These are phyloP conservation scores for Salix brachista DNA, from an alignment of 345 rosid genomes.

Conservation along the genomic window DNA sequence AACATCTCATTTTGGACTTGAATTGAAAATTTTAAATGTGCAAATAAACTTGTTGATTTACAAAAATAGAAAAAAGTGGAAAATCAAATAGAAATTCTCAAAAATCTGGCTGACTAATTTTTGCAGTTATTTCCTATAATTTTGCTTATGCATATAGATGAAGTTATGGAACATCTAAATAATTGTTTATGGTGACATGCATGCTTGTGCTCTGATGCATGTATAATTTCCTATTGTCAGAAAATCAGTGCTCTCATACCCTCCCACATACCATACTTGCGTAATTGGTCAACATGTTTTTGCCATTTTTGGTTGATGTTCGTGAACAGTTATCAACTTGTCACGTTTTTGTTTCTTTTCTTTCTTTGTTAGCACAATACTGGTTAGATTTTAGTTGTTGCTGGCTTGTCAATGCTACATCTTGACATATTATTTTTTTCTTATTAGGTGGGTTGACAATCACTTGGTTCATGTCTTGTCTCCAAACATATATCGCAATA, in stretches of 20 bases:
- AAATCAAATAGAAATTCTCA: not conserved
- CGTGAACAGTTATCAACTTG: not conserved
- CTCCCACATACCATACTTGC: not conserved
- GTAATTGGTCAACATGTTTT: not conserved
- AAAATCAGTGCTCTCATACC: not conserved
- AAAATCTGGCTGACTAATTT: not conserved
- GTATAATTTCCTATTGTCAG: not conserved
- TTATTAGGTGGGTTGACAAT: constrained; percentile 83
- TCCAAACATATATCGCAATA: constrained; percentile 77
- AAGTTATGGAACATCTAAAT: not conserved
- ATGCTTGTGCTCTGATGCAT: not conserved
- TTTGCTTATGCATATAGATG: not conserved
- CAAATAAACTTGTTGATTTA: not conserved
- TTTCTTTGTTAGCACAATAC: not conserved
- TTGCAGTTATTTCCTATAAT: not conserved
- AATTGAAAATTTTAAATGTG: not conserved
- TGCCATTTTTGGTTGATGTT: not conserved
- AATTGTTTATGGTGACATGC: not conserved
- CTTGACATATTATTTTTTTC: constrained; percentile 4
- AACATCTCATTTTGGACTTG: not conserved
- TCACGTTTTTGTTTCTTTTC: not conserved
- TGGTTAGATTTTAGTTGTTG: not conserved
- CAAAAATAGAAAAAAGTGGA: not conserved
- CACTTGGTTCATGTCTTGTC: constrained; percentile 88
- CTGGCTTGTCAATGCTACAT: not conserved